Conservation (phyloP, 208 protist genomes). For the Endotrypanum monterogeii region DNA sequence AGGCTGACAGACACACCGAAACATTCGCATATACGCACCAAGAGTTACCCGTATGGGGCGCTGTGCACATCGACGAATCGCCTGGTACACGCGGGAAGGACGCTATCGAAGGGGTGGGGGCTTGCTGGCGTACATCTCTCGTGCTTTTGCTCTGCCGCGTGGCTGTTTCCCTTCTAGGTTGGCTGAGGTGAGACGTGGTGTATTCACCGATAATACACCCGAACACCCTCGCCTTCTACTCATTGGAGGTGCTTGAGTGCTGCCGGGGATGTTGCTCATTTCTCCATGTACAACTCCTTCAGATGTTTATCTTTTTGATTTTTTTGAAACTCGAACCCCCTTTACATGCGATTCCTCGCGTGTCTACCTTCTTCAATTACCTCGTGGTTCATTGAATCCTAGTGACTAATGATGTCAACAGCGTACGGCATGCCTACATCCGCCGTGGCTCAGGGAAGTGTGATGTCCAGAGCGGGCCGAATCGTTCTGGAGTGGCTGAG, state of each 20-base stretch:
- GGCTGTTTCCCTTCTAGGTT: neutral
- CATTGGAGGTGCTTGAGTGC: no score
- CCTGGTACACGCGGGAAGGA: neutral
- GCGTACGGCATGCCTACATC: slow-evolving; percentile 19
- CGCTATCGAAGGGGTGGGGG: neutral
- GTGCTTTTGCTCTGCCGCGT: neutral
- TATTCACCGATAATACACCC: neutral
- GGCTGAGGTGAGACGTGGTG: neutral
- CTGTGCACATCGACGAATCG: neutral
- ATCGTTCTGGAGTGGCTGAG: slow-evolving; percentile 25
- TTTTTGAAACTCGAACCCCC: neutral
- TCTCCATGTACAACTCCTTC: neutral
- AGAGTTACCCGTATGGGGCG: neutral
- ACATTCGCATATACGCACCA: neutral
- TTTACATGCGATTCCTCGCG: neutral
- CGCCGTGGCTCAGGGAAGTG: slow-evolving; percentile 12
- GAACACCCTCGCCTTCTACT: neutral
- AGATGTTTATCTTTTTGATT: neutral
- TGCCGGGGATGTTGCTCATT: neutral
- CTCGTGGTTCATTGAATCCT: neutral
- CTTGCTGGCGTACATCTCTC: neutral
- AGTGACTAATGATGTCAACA: slow-evolving; percentile 20
- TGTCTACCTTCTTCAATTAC: neutral
- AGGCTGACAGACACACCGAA: neutral
- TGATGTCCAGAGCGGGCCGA: slow-evolving; percentile 27